Evolutionary conservation across 495 filamentous ascomycete species (phyloP).

Genomic region (Neurospora cerealis): DNA sequence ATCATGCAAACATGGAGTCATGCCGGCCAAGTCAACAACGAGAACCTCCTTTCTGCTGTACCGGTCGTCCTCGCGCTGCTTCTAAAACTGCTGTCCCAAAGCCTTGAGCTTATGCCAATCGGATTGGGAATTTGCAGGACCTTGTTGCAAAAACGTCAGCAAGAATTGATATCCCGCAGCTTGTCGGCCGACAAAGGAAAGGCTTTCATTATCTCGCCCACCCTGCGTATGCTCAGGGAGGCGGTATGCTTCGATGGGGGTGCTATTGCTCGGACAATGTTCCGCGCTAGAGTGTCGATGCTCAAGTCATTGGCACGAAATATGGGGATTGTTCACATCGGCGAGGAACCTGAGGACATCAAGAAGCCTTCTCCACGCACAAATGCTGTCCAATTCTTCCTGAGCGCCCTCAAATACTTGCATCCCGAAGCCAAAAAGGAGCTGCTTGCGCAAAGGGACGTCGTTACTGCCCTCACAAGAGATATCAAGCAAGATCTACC

Average conservation of each 20-base stretch:
- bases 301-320: constrained; percentile 61
- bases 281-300: constrained; percentile 57
- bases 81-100: constrained; percentile 58
- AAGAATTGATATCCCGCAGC: constrained; percentile 61
- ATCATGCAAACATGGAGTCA: constrained; percentile 73
- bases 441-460: constrained; percentile 61
- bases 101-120: constrained; percentile 59
- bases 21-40: constrained; percentile 60
- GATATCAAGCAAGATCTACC: constrained; percentile 63
- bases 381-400: constrained; percentile 64
- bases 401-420: constrained; percentile 63
- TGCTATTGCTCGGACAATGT: constrained; percentile 57
- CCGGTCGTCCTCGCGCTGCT: constrained; percentile 68
- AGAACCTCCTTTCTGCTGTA: constrained; percentile 62
- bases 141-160: constrained; percentile 60
- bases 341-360: constrained; percentile 42
- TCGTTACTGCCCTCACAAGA: constrained; percentile 58
- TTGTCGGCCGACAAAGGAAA: constrained; percentile 64
- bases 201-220: constrained; percentile 76
- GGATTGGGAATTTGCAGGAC: constrained; percentile 64
- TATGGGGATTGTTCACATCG: constrained; percentile 42
- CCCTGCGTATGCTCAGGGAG: constrained; percentile 70
- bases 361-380: constrained; percentile 63
- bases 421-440: constrained; percentile 60
- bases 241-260: constrained; percentile 74